Base-by-base conservation (phyloP, 495 filamentous ascomycete genomes). In the Bryoglossum gracile region DNA sequence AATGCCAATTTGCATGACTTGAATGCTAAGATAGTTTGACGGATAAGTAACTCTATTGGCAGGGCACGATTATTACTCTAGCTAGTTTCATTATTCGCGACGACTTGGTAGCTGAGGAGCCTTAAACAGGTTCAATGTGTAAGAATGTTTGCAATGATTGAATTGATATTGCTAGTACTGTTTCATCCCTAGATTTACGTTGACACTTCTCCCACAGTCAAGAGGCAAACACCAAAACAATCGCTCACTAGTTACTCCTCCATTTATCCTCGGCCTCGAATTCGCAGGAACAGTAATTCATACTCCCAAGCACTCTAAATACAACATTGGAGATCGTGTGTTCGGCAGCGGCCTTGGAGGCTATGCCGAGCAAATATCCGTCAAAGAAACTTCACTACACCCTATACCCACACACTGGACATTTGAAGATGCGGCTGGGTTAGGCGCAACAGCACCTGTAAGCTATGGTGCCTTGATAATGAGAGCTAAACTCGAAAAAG, bases 401-500 rank as follows among this genome's bases (percentile, higher is more conserved):
- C 25, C 24, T 14, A 47, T 57, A 9, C 60, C 61, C 10, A 23
- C 19, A 22, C n/a, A 35, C 6, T 62, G 57, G 54, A 22, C 28
- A n/a, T 50, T 55, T 24, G 28, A 16, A 6, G 48, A 48, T 4
- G 59, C 57, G 3, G 48, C 48, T 17, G 59, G 61, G 1, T 37
- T 60, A 2, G 59, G 44, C 10, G 47, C 50, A 22, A 64, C 56
- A 13, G 52, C 51, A 1, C 49, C 53, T 11, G 59, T 62, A 13
- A 30, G 40, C 14, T 59, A 62, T 47, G 58, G 58, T 2, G 82
- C 67, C 9, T 62, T 86, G 19, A 78, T 86, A 19, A 69, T 70
- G 8, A 60, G 81, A 21, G 82, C 75, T 1, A 68, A 73, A 2
- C 63, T 83, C 8, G 71, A 81, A 58, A 61, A 66, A 13, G 80